phyloP scores from a whole-genome alignment of 805 yeast genomes.

The Teunomyces pallodes region DNA sequence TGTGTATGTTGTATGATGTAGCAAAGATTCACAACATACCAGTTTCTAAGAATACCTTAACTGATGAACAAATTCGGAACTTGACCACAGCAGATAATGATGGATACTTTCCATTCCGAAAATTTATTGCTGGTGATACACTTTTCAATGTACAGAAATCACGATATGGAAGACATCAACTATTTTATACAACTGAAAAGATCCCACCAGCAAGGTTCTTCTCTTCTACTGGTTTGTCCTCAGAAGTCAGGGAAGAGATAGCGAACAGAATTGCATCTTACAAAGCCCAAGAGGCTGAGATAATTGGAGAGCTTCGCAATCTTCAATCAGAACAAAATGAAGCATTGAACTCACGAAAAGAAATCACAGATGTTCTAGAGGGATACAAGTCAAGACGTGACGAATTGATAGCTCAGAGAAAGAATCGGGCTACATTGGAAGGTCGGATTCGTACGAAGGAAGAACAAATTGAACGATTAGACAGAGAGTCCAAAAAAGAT shows the following conservation, averaged over 20 bases:
- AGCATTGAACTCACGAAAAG: slow-evolving; percentile 12
- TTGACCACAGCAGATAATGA: slow-evolving; percentile 31
- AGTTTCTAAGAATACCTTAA: slow-evolving; percentile 48
- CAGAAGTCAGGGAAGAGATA: slow-evolving; percentile 18
- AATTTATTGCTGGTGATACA: slow-evolving; percentile 59
- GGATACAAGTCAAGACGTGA: slow-evolving; percentile 9
- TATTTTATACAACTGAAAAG: slow-evolving; percentile 41
- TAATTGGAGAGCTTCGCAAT: slow-evolving; percentile 13
- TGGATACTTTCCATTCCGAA: slow-evolving; percentile 48
- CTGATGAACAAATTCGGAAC: slow-evolving; percentile 35
- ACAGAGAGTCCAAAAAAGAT: slow-evolving; percentile 41
- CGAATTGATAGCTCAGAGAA: slow-evolving; percentile 11
- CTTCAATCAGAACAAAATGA: slow-evolving; percentile 15
- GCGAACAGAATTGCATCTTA: slow-evolving; percentile 10
- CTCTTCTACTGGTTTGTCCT: slow-evolving; percentile 32
- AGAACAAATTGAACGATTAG: slow-evolving; percentile 29
- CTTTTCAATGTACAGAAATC: slow-evolving; percentile 55
- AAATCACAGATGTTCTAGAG: slow-evolving; percentile 7
- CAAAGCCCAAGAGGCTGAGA: slow-evolving; percentile 9
- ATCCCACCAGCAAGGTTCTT: slow-evolving; percentile 28
- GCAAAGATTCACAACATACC: slow-evolving; percentile 57
- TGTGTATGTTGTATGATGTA: slow-evolving; percentile 65
- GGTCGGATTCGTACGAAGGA: slow-evolving; percentile 22
- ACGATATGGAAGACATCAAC: slow-evolving; percentile 59
- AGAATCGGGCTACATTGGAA: slow-evolving; percentile 16